Evolutionary conservation across 164 flowering plant genomes (phyloP).

Genomic region (Paratinospora sagittata): DNA sequence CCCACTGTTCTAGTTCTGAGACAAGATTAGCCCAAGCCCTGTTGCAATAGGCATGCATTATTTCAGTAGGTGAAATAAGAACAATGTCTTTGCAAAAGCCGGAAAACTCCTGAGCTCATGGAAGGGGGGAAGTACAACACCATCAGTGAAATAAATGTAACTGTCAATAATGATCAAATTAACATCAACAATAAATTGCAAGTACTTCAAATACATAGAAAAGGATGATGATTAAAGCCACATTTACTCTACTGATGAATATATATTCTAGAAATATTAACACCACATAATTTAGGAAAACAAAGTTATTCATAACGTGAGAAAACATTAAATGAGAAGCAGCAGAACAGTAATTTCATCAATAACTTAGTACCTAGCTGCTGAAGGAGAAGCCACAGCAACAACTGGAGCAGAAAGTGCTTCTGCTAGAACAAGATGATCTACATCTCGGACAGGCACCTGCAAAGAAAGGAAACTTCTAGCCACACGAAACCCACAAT

Average conservation of each 20-base stretch:
- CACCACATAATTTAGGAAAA: background rate
- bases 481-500: too few relatives aligned
- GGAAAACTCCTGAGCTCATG: background rate
- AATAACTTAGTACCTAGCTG: slow-evolving; percentile 43
- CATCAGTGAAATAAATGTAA: background rate
- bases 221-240: background rate
- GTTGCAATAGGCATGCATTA: slow-evolving; percentile 16
- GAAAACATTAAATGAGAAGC: background rate
- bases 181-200: background rate
- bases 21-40: slow-evolving; percentile 80
- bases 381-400: slow-evolving; percentile 92
- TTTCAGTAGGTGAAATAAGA: background rate
- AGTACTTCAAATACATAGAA: background rate
- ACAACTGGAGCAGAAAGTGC: slow-evolving; percentile 79
- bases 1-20: slow-evolving; percentile 47
- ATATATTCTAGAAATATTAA: background rate
- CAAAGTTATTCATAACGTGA: background rate
- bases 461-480: slow-evolving; percentile 22
- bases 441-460: slow-evolving; percentile 70
- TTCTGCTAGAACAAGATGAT: slow-evolving; percentile 38
- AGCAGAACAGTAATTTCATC: background rate
- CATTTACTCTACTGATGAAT: background rate
- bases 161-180: background rate
- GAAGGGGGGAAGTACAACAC: background rate
- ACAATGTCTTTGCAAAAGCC: background rate